Base-by-base conservation (phyloP, 257 asterid species). In the Eustoma russellianum region DNA sequence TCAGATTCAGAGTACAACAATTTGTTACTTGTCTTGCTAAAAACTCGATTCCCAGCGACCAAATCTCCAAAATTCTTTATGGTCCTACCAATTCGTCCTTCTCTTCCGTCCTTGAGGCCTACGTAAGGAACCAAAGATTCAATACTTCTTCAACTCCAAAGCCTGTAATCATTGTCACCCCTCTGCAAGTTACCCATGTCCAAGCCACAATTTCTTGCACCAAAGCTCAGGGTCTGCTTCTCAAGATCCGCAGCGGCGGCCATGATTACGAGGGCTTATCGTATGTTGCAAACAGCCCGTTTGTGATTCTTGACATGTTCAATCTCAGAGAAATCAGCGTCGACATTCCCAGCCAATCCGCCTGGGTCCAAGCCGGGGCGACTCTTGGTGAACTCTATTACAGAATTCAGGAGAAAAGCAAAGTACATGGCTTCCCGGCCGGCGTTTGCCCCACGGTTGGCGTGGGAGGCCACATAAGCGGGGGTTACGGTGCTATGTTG, bases 311-410 rank as follows among this genome's bases (percentile, higher is more conserved):
- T 24, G 55, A 50, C 41, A 24, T 50, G 55, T 50, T 51, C 16
- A 52, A 52, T 15, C 58, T 53, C 46, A 34, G 58, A 11, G 15
- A 24, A 4, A 38, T 53, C 33, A 17, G 9, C 9, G 34, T 53
- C 12, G 46, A 53, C 35, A 17, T 38, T 17, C n/a, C 15, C 9
- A 34, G 2, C 17, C 43, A 53, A 53, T 13, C 46, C 33, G 46
- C 57, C 50, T 75, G 80, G 83, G 58, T 53, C 2, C 48, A 53
- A 2, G 40, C 46, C 0, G 48, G 58, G 12, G 57, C 57, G n/a
- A 53, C 57, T 1, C 33, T 15, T 15, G 57, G 57, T 14, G 57
- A 53, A 9, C 13, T 34, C 7, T 35, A 34, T 34, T 34, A 53
- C 9, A 7, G 57, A 15, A 34, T 53, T 53, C 33, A 28, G n/a